Conservation (phyloP, 1,284 basidiomycete genomes). For the Leccinum ponderosum region DNA sequence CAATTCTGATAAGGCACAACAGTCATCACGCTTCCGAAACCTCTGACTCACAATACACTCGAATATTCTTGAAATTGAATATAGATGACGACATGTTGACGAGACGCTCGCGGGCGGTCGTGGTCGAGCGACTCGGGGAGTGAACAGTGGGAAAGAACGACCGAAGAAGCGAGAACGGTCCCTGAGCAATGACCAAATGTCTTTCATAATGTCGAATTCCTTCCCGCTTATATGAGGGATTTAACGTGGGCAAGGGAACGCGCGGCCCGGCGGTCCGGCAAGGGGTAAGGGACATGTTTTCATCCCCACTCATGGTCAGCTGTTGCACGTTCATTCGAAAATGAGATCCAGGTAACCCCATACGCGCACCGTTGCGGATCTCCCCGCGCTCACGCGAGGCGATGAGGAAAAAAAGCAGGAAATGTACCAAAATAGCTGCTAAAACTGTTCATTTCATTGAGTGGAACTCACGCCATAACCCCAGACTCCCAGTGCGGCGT, state of each 20-base stretch:
- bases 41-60: constrained; percentile 54
- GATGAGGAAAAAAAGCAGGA: neutral
- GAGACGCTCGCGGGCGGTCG: neutral
- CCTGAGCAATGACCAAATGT: neutral
- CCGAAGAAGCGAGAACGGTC: neutral
- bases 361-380: neutral
- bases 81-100: constrained; percentile 10
- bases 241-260: neutral
- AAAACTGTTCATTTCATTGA: neutral
- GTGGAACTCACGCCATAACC: neutral
- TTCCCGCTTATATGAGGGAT: neutral
- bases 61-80: constrained; percentile 49
- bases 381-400: neutral
- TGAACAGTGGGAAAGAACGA: neutral
- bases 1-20: neutral
- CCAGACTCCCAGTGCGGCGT: neutral
- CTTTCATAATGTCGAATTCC: neutral
- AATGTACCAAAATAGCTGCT: neutral
- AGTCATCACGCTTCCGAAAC: neutral
- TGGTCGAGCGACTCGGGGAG: neutral
- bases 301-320: neutral
- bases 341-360: neutral
- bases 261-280: constrained; percentile 1
- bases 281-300: neutral
- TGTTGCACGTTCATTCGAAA: neutral